phyloP scores from a whole-genome alignment of 306 rosid genomes.

The Dryas drummondii region DNA sequence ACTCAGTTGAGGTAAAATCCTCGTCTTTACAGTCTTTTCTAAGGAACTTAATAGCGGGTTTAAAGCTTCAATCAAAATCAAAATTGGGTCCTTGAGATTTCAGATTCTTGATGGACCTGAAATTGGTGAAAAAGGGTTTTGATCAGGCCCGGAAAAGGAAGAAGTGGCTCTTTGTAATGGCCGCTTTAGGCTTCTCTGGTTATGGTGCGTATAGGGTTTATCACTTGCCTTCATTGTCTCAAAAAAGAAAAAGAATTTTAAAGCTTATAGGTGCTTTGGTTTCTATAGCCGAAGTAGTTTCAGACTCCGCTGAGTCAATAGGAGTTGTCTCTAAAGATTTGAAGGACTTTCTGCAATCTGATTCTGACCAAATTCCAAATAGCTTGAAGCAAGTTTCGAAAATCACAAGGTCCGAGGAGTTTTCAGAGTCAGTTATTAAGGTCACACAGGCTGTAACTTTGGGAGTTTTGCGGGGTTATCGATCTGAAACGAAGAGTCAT shows the following conservation, averaged over 20 bases:
- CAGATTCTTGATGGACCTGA: constrained; percentile 47
- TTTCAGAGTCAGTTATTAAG: constrained; percentile 53
- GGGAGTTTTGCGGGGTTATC: constrained; percentile 59
- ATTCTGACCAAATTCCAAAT: constrained; percentile 62
- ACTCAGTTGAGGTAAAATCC: not conserved
- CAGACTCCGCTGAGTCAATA: constrained; percentile 64
- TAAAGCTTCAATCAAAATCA: not conserved
- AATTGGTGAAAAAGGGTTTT: constrained; percentile 40
- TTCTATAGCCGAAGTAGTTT: constrained; percentile 61
- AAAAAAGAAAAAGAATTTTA: constrained; percentile 50
- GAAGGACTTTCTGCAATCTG: constrained; percentile 67
- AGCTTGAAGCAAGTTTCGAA: constrained; percentile 74
- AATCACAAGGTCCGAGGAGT: constrained; percentile 53
- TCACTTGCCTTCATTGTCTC: constrained; percentile 53
- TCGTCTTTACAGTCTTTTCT: not conserved
- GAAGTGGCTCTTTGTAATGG: constrained; percentile 47
- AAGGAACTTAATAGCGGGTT: not conserved
- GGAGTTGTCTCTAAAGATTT: constrained; percentile 61
- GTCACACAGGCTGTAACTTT: constrained; percentile 49
- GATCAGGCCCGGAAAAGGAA: constrained; percentile 47
- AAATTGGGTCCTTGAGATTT: constrained; percentile 21
- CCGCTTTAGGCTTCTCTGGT: constrained; percentile 59
- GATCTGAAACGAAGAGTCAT: constrained; percentile 14
- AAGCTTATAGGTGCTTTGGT: constrained; percentile 50
- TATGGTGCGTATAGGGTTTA: constrained; percentile 52